Percentiles rank a stretch among this genome's conserved stretches.
These are phyloP conservation scores for Boletus fagicola DNA, from an alignment of 768 basidiomycete species.

Conservation along the genomic window DNA sequence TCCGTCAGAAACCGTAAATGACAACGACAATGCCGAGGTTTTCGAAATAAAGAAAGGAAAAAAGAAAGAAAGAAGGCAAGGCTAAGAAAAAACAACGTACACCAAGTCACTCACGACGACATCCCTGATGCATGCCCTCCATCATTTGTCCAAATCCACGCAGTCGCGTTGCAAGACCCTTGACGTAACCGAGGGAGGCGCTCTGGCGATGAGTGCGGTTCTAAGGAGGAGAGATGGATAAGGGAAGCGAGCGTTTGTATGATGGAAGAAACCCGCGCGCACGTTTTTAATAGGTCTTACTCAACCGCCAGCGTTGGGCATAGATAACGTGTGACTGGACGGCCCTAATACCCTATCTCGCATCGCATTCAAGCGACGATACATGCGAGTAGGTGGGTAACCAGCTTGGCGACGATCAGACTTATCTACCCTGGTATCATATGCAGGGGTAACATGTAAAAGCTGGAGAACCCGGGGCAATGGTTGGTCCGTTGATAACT, in stretches of 20 bases:
- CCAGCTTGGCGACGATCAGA: slow-evolving; percentile 4
- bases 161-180: neutral
- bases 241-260: neutral
- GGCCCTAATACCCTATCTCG: slow-evolving; percentile 1
- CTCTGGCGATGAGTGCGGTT: neutral
- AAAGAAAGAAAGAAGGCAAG: neutral
- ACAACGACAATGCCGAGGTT: neutral
- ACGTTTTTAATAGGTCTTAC: neutral
- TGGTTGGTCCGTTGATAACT: neutral
- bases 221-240: neutral
- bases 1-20: too few species aligned
- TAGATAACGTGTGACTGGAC: neutral
- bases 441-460: neutral
- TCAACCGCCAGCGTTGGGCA: neutral
- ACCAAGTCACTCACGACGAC: neutral
- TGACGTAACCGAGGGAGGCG: neutral
- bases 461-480: neutral
- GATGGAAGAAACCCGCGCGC: neutral
- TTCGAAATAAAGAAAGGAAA: neutral
- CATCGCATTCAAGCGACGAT: slow-evolving; percentile 2
- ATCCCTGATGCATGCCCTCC: neutral
- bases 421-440: neutral
- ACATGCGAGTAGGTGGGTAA: neutral
- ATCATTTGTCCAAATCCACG: neutral
- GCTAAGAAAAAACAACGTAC: neutral